Conservation (phyloP, 495 filamentous ascomycete species). For the Cryomyces minteri region DNA sequence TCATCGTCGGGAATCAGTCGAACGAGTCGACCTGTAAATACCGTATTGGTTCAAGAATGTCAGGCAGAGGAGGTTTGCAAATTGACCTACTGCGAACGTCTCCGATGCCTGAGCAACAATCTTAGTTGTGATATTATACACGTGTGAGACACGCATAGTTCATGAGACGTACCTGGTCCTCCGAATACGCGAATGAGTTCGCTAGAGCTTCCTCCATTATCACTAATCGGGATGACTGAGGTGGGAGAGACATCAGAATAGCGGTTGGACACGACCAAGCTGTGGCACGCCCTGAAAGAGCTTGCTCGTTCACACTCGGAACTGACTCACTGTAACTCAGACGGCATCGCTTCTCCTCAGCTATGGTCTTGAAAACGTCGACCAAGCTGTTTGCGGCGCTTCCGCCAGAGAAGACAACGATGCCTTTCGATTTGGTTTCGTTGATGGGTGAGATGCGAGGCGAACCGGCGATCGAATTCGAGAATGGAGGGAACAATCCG, state of each 20-base stretch:
- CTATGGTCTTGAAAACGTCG: conserved; percentile 65
- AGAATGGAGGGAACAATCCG: too few species aligned
- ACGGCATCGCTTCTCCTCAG: conserved; percentile 46
- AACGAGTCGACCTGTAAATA: conserved; percentile 53
- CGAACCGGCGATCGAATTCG: background rate
- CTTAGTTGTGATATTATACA: background rate
- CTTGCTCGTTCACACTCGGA: too few species aligned
- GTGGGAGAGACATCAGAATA: conserved; percentile 15
- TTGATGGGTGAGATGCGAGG: background rate
- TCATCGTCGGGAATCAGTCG: conserved; percentile 56
- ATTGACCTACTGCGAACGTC: conserved; percentile 62
- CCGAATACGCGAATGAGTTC: conserved; percentile 88
- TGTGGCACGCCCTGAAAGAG: too few species aligned
- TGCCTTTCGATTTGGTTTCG: conserved; percentile 24
- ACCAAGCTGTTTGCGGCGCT: conserved; percentile 89
- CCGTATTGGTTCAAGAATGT: background rate
- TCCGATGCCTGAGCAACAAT: conserved; percentile 39
- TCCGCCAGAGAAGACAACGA: conserved; percentile 75
- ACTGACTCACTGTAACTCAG: conserved; percentile 35
- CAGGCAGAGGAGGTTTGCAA: background rate
- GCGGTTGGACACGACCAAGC: too few species aligned
- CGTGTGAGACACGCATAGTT: too few species aligned
- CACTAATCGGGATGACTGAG: conserved; percentile 67
- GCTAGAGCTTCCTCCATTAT: conserved; percentile 85
- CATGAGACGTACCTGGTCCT: conserved; percentile 38